A percentile compares a stretch with the other conserved stretches of the same genome.
Conservation (phyloP, 352 stramenopile species). For the Globisporangium ultimum region DNA sequence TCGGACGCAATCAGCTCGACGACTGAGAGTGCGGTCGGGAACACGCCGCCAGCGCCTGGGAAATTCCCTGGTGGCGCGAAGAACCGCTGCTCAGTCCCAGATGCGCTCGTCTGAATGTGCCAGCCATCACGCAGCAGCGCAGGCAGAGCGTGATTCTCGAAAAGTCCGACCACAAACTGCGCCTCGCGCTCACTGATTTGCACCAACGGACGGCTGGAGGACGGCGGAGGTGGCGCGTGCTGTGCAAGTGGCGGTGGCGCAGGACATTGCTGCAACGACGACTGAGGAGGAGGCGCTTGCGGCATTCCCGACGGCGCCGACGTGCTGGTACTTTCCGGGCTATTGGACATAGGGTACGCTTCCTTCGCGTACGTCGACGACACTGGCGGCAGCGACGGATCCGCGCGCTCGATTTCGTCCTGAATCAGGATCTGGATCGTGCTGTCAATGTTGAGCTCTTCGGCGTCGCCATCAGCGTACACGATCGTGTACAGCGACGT, state of each 20-base stretch:
- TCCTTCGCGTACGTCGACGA: constrained; percentile 7
- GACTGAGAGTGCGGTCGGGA: constrained; percentile 59
- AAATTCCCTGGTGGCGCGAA: constrained; percentile 33
- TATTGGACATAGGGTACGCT: constrained; percentile 14
- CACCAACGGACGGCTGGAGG: constrained; percentile 16
- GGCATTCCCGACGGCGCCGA: background rate
- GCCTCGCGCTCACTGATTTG: constrained; percentile 72
- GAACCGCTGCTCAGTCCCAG: constrained; percentile 34
- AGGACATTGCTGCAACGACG: background rate
- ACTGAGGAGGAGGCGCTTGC: background rate
- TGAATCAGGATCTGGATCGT: constrained; percentile 86
- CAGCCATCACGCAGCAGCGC: constrained; percentile 63
- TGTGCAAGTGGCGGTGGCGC: background rate
- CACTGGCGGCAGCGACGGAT: constrained; percentile 44
- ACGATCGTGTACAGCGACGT: constrained; percentile 74
- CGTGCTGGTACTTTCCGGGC: constrained; percentile 10
- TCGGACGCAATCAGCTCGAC: constrained; percentile 73
- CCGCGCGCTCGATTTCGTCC: constrained; percentile 77
- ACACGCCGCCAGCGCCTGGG: constrained; percentile 30
- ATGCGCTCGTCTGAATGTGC: constrained; percentile 39
- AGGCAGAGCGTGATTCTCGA: constrained; percentile 77
- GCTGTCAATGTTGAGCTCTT: constrained; percentile 70
- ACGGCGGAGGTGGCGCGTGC: background rate
- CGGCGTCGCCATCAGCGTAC: constrained; percentile 78
- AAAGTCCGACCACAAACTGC: constrained; percentile 71